phyloP scores from a whole-genome alignment of 1,284 basidiomycete species.

The Xanthoconium separans region DNA sequence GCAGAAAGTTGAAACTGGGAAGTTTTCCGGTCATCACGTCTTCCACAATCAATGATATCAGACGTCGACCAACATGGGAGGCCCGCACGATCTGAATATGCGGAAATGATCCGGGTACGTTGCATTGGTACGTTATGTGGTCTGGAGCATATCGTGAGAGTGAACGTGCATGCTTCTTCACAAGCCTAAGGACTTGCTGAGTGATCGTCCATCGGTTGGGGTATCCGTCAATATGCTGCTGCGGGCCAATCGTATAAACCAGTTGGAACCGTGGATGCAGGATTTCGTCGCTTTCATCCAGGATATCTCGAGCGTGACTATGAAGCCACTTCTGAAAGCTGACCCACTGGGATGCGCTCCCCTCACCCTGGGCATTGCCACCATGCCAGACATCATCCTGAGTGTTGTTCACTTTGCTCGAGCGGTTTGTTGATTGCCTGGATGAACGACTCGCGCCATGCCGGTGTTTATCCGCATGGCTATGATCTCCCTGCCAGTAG shows the following conservation, averaged over 20 bases:
- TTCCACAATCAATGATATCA: not conserved
- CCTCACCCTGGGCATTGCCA: not conserved
- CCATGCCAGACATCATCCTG: too few relatives aligned
- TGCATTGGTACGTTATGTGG: not conserved
- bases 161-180: not conserved
- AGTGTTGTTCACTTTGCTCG: too few relatives aligned
- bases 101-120: not conserved
- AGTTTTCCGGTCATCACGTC: not conserved
- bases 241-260: not conserved
- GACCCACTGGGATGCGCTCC: not conserved
- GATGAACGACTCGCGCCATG: not conserved
- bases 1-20: not conserved
- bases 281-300: slow-evolving; percentile 4
- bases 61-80: not conserved
- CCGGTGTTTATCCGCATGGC: too few relatives aligned
- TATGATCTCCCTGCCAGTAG: not conserved
- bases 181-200: not conserved
- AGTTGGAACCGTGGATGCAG: not conserved
- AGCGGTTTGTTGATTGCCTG: not conserved
- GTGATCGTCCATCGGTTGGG: slow-evolving; percentile 1
- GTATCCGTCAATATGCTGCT: not conserved
- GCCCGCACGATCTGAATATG: not conserved
- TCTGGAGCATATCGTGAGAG: not conserved
- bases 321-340: not conserved
- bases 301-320: not conserved